Percentiles rank a stretch among this genome's conserved stretches.
phyloP scores from a whole-genome alignment of 331 rosid genomes.

The Quercus tomentella region DNA sequence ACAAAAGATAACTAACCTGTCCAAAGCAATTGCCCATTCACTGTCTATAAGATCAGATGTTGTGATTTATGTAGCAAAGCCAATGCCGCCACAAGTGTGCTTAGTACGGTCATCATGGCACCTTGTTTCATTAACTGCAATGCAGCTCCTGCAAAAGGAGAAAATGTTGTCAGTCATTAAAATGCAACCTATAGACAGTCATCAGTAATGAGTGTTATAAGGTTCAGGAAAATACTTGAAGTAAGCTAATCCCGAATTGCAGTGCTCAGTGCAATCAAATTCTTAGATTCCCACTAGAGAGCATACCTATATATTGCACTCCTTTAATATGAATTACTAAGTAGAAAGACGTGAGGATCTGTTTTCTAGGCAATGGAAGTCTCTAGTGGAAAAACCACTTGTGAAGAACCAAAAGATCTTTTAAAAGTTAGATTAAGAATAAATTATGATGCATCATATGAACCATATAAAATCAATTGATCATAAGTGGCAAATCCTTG shows the following conservation, averaged over 20 bases:
- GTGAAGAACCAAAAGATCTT: not conserved
- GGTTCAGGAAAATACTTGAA: slow-evolving; percentile 39
- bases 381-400: not conserved
- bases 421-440: not conserved
- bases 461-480: not conserved
- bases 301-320: slow-evolving; percentile 43
- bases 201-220: not conserved
- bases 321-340: slow-evolving; percentile 23
- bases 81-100: slow-evolving; percentile 47
- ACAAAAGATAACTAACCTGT: slow-evolving; percentile 29
- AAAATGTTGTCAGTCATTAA: slow-evolving; percentile 15
- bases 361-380: not conserved
- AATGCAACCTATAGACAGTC: slow-evolving; percentile 11
- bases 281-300: slow-evolving; percentile 48
- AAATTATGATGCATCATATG: not conserved
- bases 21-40: slow-evolving; percentile 59
- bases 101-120: slow-evolving; percentile 57
- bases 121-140: slow-evolving; percentile 44
- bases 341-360: slow-evolving; percentile 4
- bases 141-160: slow-evolving; percentile 30
- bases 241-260: slow-evolving; percentile 56
- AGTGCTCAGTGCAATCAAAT: slow-evolving; percentile 54
- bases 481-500: too few species aligned
- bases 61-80: slow-evolving; percentile 51
- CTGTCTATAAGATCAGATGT: slow-evolving; percentile 59